A percentile compares a stretch with the other conserved stretches of the same genome.
Conservation (phyloP, 768 basidiomycete species). For the Tulasnella sp. region DNA sequence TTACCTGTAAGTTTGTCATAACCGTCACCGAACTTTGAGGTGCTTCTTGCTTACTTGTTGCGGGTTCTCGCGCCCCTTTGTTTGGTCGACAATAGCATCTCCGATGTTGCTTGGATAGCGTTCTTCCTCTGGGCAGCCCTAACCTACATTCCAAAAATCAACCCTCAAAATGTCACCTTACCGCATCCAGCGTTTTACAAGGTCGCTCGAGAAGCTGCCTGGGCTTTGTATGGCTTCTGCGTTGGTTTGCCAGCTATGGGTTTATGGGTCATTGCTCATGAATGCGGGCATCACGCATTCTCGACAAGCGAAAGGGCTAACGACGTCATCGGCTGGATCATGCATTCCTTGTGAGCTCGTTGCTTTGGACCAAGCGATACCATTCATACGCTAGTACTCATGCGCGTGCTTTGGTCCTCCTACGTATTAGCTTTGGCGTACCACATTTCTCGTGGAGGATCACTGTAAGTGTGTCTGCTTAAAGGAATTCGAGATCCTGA, state of each 20-base stretch:
- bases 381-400: neutral
- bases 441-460: constrained; percentile 98
- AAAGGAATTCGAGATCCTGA: no score
- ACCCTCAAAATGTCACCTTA: constrained; percentile 37
- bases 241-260: no score
- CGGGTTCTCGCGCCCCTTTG: no score
- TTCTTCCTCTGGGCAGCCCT: constrained; percentile 44
- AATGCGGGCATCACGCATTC: constrained; percentile 96
- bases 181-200: constrained; percentile 55
- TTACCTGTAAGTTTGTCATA: constrained; percentile 44
- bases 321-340: constrained; percentile 87
- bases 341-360: constrained; percentile 77
- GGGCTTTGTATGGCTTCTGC: no score
- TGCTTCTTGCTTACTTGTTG: no score
- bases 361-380: neutral
- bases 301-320: constrained; percentile 90
- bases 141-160: constrained; percentile 46
- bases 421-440: constrained; percentile 70
- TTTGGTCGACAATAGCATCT: constrained; percentile 38
- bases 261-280: constrained; percentile 51
- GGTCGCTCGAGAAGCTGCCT: constrained; percentile 60
- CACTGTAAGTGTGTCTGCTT: constrained; percentile 46
- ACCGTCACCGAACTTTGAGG: no score
- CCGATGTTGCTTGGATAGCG: constrained; percentile 47
- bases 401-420: neutral